These are phyloP conservation scores for Quercus cerris DNA, from an alignment of 306 rosid genomes.

Conservation along the genomic window DNA sequence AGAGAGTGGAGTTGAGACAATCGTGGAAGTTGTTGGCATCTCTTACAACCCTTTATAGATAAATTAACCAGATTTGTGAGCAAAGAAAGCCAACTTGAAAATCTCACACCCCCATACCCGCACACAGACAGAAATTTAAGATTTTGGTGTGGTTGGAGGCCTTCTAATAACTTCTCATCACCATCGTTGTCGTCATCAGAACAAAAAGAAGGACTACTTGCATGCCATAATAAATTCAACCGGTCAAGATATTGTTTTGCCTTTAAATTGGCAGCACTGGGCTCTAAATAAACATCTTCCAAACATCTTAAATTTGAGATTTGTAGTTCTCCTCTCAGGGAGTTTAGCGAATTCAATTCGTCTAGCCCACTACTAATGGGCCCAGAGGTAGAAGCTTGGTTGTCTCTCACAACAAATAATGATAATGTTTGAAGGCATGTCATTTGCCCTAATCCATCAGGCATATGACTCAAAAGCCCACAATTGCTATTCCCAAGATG, in stretches of 20 bases:
- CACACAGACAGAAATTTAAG: too few species aligned
- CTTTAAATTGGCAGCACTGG: neutral
- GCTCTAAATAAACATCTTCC: neutral
- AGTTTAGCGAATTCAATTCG: neutral
- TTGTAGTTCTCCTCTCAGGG: neutral
- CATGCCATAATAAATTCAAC: neutral
- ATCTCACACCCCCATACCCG: too few species aligned
- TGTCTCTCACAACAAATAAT: neutral
- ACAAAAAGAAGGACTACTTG: accelerated
- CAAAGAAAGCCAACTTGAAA: too few species aligned
- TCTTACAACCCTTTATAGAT: too few species aligned
- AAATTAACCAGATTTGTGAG: too few species aligned
- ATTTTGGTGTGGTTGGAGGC: too few species aligned
- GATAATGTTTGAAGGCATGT: conserved; percentile 2
- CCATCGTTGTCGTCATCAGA: too few species aligned
- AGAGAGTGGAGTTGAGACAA: too few species aligned
- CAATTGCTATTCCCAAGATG: neutral
- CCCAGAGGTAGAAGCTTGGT: too few species aligned
- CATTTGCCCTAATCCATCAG: neutral
- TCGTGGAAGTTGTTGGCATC: too few species aligned
- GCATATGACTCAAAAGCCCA: neutral
- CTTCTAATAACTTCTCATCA: too few species aligned
- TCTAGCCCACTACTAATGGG: neutral
- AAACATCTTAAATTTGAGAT: neutral
- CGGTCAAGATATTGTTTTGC: neutral